These are phyloP conservation scores for Malassezia psittaci DNA, from an alignment of 1,284 basidiomycete genomes.

Conservation along the genomic window DNA sequence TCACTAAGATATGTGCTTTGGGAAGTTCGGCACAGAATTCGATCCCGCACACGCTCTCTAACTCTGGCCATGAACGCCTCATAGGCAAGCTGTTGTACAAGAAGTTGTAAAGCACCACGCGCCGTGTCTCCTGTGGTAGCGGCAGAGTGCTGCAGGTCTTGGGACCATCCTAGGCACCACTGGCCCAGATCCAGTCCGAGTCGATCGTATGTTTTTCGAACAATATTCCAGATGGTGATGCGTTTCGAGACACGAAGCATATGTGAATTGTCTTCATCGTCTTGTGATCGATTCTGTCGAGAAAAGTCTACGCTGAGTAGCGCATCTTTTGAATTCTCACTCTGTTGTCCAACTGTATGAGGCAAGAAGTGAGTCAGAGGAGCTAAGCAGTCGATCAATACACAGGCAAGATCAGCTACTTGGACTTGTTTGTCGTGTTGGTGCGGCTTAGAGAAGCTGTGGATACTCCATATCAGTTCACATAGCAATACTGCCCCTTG, in stretches of 20 bases:
- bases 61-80: constrained; percentile 12
- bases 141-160: not conserved
- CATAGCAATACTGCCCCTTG: constrained; percentile 12
- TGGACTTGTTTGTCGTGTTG: not conserved
- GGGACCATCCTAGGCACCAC: not conserved
- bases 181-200: constrained; percentile 9
- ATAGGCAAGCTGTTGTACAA: constrained; percentile 16
- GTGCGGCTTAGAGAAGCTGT: not conserved
- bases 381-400: constrained; percentile 5
- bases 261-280: not conserved
- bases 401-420: not conserved
- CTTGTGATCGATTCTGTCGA: not conserved
- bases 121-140: not conserved
- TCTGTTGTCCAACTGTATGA: not conserved
- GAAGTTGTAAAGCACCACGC: constrained; percentile 1
- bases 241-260: constrained; percentile 3
- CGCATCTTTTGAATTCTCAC: not conserved
- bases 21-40: constrained; percentile 7
- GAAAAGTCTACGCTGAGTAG: not conserved
- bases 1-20: not conserved
- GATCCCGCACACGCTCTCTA: constrained; percentile 9
- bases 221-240: constrained; percentile 16
- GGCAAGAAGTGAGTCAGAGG: constrained; percentile 7
- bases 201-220: constrained; percentile 15
- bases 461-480: constrained; percentile 3